A percentile compares a stretch with the other conserved stretches of the same genome.
Evolutionary conservation across 495 filamentous ascomycete species (phyloP).

Genomic region (Xylaria intraflava): DNA sequence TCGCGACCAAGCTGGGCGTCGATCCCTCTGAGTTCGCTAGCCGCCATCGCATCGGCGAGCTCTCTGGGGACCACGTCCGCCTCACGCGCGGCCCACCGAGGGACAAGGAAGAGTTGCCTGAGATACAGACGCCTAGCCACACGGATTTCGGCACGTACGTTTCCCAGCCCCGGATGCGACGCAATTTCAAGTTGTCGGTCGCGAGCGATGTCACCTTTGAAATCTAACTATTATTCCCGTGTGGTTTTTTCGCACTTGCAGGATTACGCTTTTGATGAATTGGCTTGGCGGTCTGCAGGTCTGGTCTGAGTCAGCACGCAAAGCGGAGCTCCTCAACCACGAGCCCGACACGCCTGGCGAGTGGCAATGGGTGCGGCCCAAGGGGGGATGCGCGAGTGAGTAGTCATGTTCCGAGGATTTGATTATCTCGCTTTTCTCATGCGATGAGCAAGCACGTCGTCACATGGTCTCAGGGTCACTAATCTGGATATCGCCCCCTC

Average conservation of each 20-base stretch:
- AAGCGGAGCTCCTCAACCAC: conserved; percentile 15
- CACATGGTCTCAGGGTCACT: too few relatives aligned
- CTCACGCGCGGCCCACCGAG: conserved; percentile 33
- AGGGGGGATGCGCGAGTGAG: conserved; percentile 44
- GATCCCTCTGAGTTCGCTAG: conserved; percentile 38
- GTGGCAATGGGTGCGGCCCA: conserved; percentile 56
- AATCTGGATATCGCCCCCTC: too few relatives aligned
- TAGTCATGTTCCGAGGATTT: too few relatives aligned
- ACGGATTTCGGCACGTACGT: conserved; percentile 39
- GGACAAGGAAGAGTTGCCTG: conserved; percentile 18
- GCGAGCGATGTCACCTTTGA: too few relatives aligned
- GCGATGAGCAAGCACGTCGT: too few relatives aligned
- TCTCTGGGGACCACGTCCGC: conserved; percentile 54
- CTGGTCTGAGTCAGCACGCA: conserved; percentile 34
- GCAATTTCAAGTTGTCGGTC: too few relatives aligned
- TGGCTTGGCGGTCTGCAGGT: conserved; percentile 55
- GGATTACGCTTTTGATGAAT: conserved; percentile 55
- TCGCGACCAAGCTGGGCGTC: conserved; percentile 47
- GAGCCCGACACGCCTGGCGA: conserved; percentile 33
- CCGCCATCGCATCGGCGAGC: conserved; percentile 43
- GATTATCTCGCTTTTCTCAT: background rate
- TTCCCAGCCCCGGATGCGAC: too few relatives aligned
- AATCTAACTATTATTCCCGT: background rate
- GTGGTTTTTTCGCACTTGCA: conserved; percentile 21
- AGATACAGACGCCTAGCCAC: conserved; percentile 30